Evolutionary conservation across 768 basidiomycete genomes (phyloP).

Genomic region (Tubosaeta sp.): DNA sequence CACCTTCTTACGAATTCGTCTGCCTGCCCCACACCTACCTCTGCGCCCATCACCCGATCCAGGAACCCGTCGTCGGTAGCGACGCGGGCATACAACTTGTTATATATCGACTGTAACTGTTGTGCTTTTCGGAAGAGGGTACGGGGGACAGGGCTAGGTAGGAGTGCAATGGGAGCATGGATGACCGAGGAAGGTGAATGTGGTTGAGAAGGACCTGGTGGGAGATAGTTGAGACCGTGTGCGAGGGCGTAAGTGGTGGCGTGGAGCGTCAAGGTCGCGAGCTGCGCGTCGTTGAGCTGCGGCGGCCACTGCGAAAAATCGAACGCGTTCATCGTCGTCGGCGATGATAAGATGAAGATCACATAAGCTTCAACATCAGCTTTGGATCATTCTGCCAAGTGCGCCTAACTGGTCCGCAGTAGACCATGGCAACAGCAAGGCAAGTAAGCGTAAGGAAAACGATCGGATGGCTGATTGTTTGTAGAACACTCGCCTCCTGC

Average conservation of each 20-base stretch:
- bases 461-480: too few species aligned
- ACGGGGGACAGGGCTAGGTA: slow-evolving; percentile 85
- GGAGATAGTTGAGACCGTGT: slow-evolving; percentile 81
- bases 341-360: neutral
- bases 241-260: slow-evolving; percentile 84
- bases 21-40: slow-evolving; percentile 69
- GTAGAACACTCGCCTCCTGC: slow-evolving; percentile 59
- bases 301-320: slow-evolving; percentile 74
- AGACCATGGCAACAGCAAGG: slow-evolving; percentile 20
- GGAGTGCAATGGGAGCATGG: slow-evolving; percentile 85
- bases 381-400: too few species aligned
- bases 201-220: slow-evolving; percentile 41
- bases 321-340: slow-evolving; percentile 32
- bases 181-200: slow-evolving; percentile 67
- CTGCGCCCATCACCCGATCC: slow-evolving; percentile 79
- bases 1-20: slow-evolving; percentile 84
- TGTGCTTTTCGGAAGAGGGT: slow-evolving; percentile 61
- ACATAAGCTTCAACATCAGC: too few species aligned
- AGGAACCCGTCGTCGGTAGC: slow-evolving; percentile 77
- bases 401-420: too few species aligned
- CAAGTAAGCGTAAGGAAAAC: neutral
- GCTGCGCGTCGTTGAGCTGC: slow-evolving; percentile 50
- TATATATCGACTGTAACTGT: slow-evolving; percentile 72
- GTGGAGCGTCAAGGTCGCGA: slow-evolving; percentile 53
- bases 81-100: slow-evolving; percentile 79